These are phyloP conservation scores for Phoma sp. DNA, from an alignment of 2,329 filamentous ascomycete species.

Conservation along the genomic window DNA sequence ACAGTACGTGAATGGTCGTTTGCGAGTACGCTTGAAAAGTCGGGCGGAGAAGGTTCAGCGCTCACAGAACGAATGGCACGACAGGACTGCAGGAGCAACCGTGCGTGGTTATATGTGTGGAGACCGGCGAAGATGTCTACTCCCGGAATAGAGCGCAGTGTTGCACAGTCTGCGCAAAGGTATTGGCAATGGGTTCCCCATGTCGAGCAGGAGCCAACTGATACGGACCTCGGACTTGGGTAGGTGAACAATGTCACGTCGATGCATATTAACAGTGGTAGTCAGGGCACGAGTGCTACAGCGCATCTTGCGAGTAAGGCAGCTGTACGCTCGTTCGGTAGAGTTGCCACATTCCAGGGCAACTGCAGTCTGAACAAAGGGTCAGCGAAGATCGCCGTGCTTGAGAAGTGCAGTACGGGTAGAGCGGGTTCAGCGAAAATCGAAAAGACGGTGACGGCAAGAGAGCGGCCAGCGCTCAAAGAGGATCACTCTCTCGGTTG, in stretches of 20 bases:
- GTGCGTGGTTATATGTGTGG: slow-evolving; percentile 17
- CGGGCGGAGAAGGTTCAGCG: slow-evolving; percentile 5
- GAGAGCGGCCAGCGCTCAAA: slow-evolving; percentile 8
- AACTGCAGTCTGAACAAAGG: slow-evolving; percentile 1
- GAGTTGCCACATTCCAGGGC: slow-evolving; percentile 13
- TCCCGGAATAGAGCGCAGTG: slow-evolving; percentile 15
- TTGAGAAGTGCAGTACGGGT: slow-evolving; percentile 12
- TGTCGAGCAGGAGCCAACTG: slow-evolving; percentile 3
- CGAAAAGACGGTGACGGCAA: slow-evolving; percentile 20
- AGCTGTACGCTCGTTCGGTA: slow-evolving; percentile 3
- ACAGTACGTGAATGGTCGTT: slow-evolving; percentile 9
- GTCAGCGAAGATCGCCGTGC: slow-evolving; percentile 13
- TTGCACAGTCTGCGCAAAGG: slow-evolving; percentile 17
- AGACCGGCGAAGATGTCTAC: slow-evolving; percentile 13
- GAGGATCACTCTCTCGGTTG: slow-evolving; percentile 15
- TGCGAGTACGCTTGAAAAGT: slow-evolving; percentile 1
- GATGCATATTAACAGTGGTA: background rate
- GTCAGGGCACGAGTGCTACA: background rate
- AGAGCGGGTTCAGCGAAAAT: slow-evolving; percentile 19
- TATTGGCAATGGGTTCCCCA: slow-evolving; percentile 10
- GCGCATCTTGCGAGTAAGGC: slow-evolving; percentile 2
- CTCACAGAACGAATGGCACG: slow-evolving; percentile 15
- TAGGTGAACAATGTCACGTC: background rate
- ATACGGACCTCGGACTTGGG: slow-evolving; percentile 14
- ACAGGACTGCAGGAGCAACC: slow-evolving; percentile 7